phyloP scores from a whole-genome alignment of 108 stramenopile genomes.

The Nitzschia sp. region DNA sequence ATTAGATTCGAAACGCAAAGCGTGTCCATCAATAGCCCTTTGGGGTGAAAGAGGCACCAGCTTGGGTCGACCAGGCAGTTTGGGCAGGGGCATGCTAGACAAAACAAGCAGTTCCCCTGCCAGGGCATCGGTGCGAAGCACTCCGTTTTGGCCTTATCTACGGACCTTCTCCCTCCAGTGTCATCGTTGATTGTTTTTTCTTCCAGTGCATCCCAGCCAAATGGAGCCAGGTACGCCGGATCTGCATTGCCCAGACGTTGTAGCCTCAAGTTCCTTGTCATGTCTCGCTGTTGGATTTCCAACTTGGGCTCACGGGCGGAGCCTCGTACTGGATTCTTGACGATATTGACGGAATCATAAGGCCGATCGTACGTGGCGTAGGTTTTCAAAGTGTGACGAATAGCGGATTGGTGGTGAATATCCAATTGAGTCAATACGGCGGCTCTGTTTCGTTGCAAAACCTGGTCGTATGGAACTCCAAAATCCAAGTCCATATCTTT shows the following conservation, averaged over 20 bases:
- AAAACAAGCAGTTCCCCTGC: conserved; percentile 66
- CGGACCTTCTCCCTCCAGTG: neutral
- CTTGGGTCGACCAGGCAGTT: conserved; percentile 30
- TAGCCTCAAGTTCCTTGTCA: conserved; percentile 7
- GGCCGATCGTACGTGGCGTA: conserved; percentile 22
- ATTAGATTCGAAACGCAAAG: conserved; percentile 51
- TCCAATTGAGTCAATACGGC: conserved; percentile 12
- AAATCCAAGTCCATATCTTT: conserved; percentile 7
- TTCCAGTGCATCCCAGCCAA: conserved; percentile 20
- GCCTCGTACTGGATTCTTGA: neutral
- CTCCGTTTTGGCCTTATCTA: conserved; percentile 15
- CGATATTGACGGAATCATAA: conserved; percentile 7
- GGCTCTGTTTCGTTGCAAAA: conserved; percentile 1
- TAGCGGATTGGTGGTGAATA: neutral
- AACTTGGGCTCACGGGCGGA: conserved; percentile 2
- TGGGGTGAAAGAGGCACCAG: conserved; percentile 62
- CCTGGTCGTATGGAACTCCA: neutral
- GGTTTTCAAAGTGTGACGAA: conserved; percentile 9
- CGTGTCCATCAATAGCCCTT: conserved; percentile 50
- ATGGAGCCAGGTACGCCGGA: conserved; percentile 60
- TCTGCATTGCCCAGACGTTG: conserved; percentile 29
- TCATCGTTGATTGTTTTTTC: neutral
- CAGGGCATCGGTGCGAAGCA: conserved; percentile 27
- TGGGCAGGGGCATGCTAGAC: conserved; percentile 61
- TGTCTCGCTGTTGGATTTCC: neutral